Base-by-base conservation (phyloP, 768 basidiomycete genomes). In the Antrodiella citrinella region DNA sequence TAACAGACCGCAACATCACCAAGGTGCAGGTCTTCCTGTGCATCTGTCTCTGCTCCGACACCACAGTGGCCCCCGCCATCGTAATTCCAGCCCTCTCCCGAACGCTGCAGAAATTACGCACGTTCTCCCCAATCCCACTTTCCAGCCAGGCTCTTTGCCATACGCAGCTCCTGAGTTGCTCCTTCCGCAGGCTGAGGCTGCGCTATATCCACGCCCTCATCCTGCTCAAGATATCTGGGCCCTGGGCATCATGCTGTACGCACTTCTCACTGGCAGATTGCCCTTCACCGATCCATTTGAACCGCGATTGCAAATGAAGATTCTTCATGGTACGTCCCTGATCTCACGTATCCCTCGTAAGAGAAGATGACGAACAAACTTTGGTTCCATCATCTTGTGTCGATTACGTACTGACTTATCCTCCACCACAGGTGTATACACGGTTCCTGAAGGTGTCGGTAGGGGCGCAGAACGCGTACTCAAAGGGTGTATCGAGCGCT, bases 161-260 rank as follows among this genome's bases (percentile, higher is more conserved):
- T 97, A 97, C 59, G 87, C 91, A 1, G 77, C 93, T 0, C 93
- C 93, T 4, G 93, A 97, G 62, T 76, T 96, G 2, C 74, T 96
- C 2, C 72, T 81, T 3, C 81, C 87, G 0, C 79, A 77, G 47
- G 64, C 68, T 13, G 41, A n/a, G 21, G 61, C 69, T 24, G 60
- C 69, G 0, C 57, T 71, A 4, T 65, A 63, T 41, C 41, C 41
- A 9, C 57, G 47, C 41, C 75, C 78, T 0, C 69, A 80, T 57
- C 85, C 92, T 2, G 81, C 88, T 0, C 90, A 93, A 61, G 96
- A 99, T 56, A 83, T 98, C 23, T 99, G 96, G 96, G 93, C 96
- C 0, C 69, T 97, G 2, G 96, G 96, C 0, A 82, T 93, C 49
- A 76, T 96, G 54, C 80, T 99, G 1, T 90, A 92, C 62, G 82